These are phyloP conservation scores for Dictyostelium citrinum DNA, from an alignment of 78 protist species.

Conservation along the genomic window DNA sequence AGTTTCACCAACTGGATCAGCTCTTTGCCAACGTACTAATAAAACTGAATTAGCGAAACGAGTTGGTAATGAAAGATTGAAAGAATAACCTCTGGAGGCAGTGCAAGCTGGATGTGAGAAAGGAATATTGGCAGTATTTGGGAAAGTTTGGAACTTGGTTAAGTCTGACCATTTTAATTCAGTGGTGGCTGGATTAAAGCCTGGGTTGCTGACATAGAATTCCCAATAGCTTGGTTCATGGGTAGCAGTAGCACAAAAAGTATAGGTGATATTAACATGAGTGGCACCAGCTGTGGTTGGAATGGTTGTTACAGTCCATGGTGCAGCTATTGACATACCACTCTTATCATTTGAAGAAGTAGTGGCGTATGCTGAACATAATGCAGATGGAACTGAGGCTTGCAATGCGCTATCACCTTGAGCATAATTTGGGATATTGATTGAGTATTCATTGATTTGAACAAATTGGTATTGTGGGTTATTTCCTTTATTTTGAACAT, in stretches of 20 bases:
- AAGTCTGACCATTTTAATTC: conserved; percentile 49
- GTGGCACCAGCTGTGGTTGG: neutral
- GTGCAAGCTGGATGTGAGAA: neutral
- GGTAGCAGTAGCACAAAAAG: conserved; percentile 45
- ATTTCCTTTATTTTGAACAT: conserved; percentile 10
- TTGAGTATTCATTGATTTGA: conserved; percentile 38
- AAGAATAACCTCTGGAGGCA: neutral
- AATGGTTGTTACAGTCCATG: neutral
- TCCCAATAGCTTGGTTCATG: conserved; percentile 62
- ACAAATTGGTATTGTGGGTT: conserved; percentile 32
- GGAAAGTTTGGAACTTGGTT: neutral
- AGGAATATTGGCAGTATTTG: neutral
- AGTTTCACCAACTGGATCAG: conserved; percentile 56
- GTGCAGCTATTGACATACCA: conserved; percentile 17
- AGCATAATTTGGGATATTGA: conserved; percentile 45
- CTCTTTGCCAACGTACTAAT: conserved; percentile 21
- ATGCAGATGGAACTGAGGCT: conserved; percentile 9
- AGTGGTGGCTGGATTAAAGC: neutral
- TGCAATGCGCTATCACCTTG: conserved; percentile 22
- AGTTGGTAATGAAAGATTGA: conserved; percentile 9
- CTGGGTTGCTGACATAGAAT: conserved; percentile 40
- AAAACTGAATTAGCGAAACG: neutral
- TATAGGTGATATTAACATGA: neutral
- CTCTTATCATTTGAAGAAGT: neutral
- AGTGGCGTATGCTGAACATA: conserved; percentile 29